Evolutionary conservation across 495 filamentous ascomycete genomes (phyloP).

Genomic region (Penicillium angulare): DNA sequence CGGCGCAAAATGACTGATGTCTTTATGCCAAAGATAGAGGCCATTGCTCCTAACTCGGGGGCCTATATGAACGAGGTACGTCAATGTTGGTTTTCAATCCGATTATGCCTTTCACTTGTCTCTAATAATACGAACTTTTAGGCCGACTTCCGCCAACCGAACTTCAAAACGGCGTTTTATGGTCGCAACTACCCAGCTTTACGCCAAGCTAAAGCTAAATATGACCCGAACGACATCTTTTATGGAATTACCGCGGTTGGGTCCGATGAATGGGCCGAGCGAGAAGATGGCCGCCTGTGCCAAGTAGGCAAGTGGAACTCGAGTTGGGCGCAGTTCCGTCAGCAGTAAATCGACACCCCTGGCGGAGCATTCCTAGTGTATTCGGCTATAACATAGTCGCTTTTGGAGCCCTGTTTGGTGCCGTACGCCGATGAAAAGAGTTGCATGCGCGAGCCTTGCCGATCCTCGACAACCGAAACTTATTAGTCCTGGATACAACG

Average conservation of each 20-base stretch:
- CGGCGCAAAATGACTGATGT: constrained; percentile 40
- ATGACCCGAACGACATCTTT: constrained; percentile 58
- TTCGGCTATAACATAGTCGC: no score
- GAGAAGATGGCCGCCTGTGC: constrained; percentile 36
- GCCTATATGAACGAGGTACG: constrained; percentile 41
- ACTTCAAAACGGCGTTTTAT: constrained; percentile 53
- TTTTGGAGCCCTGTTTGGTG: no score
- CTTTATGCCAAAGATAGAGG: constrained; percentile 41
- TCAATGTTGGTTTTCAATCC: neutral
- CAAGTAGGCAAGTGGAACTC: constrained; percentile 9
- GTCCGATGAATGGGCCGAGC: constrained; percentile 53
- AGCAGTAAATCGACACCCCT: no score
- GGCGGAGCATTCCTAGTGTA: no score
- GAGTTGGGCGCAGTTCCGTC: constrained; percentile 6
- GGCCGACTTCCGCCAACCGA: constrained; percentile 45
- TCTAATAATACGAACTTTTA: neutral
- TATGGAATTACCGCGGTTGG: constrained; percentile 61
- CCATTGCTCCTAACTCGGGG: constrained; percentile 34
- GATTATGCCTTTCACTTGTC: neutral
- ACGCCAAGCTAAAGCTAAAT: constrained; percentile 40
- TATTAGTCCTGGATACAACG: no score
- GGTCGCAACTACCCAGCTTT: constrained; percentile 43
- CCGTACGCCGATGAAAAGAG: no score
- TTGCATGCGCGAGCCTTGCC: no score
- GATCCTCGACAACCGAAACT: no score